These are phyloP conservation scores for Schwanniomyces polymorphus DNA, from an alignment of 805 yeast species.

Conservation along the genomic window DNA sequence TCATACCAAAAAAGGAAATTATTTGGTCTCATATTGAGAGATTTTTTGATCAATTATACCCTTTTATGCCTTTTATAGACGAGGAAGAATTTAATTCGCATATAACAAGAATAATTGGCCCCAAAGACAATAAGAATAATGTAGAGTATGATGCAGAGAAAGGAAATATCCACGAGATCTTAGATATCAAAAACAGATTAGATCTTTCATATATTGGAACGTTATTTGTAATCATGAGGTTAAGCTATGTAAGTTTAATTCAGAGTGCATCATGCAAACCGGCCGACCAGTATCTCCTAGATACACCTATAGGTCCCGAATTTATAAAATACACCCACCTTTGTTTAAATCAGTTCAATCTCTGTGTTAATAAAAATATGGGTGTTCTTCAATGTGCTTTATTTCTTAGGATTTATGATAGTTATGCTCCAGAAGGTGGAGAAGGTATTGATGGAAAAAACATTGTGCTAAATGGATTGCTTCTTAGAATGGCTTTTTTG, in stretches of 20 bases:
- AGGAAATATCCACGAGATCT: constrained; percentile 19
- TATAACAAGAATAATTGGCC: constrained; percentile 1
- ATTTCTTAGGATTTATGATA: constrained; percentile 48
- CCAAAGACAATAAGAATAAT: constrained; percentile 23
- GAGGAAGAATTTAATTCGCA: constrained; percentile 2
- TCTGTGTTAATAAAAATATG: constrained; percentile 36
- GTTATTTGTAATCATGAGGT: constrained; percentile 40
- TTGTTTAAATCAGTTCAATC: constrained; percentile 55
- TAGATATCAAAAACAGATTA: constrained; percentile 32
- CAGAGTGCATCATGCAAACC: constrained; percentile 18
- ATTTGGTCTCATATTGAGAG: not conserved
- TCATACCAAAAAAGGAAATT: not conserved
- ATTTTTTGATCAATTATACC: constrained; percentile 4
- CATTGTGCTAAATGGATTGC: constrained; percentile 22
- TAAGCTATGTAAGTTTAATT: constrained; percentile 40
- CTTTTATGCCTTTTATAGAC: constrained; percentile 5
- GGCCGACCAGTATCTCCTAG: constrained; percentile 37
- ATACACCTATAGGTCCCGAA: constrained; percentile 46
- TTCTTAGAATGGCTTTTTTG: constrained; percentile 45
- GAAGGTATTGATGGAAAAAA: constrained; percentile 39
- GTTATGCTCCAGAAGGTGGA: constrained; percentile 56
- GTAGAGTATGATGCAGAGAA: constrained; percentile 19
- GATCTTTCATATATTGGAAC: constrained; percentile 43
- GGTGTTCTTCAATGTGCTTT: constrained; percentile 32
- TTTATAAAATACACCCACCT: constrained; percentile 49